These are phyloP conservation scores for Calocera viscosa DNA, from an alignment of 768 basidiomycete genomes.

Conservation along the genomic window DNA sequence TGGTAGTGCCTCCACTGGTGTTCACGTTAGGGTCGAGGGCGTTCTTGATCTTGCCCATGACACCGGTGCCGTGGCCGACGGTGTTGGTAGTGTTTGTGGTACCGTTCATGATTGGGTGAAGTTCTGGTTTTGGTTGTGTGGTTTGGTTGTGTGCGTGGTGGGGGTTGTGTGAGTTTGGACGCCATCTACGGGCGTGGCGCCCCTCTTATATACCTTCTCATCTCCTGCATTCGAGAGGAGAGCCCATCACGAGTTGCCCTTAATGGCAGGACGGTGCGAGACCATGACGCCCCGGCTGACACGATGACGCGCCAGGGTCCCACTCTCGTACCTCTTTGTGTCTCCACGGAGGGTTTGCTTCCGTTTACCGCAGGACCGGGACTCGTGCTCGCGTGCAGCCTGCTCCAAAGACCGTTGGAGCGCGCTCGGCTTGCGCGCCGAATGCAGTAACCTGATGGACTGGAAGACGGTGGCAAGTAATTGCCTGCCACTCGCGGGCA, in stretches of 20 bases:
- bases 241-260: neutral
- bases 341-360: neutral
- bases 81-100: neutral
- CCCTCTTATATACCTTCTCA: slow-evolving; percentile 2
- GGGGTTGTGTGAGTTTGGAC: neutral
- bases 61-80: neutral
- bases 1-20: neutral
- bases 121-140: neutral
- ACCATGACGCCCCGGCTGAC: neutral
- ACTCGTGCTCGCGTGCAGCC: neutral
- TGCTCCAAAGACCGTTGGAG: neutral
- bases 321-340: neutral
- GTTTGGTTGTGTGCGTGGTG: neutral
- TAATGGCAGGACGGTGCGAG: neutral
- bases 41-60: too few relatives aligned
- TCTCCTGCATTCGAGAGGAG: neutral
- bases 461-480: too few relatives aligned
- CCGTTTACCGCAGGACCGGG: neutral
- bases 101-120: neutral
- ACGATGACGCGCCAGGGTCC: neutral
- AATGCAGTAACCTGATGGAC: too few relatives aligned
- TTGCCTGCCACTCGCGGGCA: too few relatives aligned
- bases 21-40: neutral
- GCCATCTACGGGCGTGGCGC: neutral
- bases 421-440: neutral